Conservation (phyloP, 805 yeast genomes). For the Zygosaccharomyces rouxii region DNA sequence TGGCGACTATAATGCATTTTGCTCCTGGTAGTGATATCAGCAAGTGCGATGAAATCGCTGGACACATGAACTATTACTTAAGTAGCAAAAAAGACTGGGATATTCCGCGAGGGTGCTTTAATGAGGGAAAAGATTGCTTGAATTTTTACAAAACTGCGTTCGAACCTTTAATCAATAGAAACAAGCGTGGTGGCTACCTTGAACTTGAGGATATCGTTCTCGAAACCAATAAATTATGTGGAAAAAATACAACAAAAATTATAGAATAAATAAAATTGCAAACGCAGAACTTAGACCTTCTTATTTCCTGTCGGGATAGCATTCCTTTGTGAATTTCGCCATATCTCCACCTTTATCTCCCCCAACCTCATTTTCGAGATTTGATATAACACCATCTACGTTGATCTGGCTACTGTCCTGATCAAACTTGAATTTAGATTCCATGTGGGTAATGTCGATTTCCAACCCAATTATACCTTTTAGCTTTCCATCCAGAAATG, state of each 20-base stretch:
- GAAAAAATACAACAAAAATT: not conserved
- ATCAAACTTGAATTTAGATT: constrained; percentile 56
- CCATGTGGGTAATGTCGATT: constrained; percentile 43
- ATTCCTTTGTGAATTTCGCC: constrained; percentile 14
- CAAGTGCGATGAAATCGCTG: constrained; percentile 2
- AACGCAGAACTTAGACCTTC: no score
- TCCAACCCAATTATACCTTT: constrained; percentile 55
- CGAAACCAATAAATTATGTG: not conserved
- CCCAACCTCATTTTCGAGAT: constrained; percentile 41
- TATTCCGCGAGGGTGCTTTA: not conserved
- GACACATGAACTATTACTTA: not conserved
- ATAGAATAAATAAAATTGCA: no score
- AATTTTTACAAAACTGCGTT: not conserved
- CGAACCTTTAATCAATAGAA: not conserved
- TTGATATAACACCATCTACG: constrained; percentile 48
- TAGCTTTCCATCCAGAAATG: constrained; percentile 40
- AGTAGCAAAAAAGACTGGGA: not conserved
- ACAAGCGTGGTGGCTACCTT: not conserved
- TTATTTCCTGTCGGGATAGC: constrained; percentile 10
- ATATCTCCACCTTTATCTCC: constrained; percentile 22
- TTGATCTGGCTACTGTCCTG: constrained; percentile 46
- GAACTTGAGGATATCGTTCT: not conserved
- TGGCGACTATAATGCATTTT: constrained; percentile 1
- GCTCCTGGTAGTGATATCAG: not conserved
- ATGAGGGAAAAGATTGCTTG: constrained; percentile 5